phyloP scores from a whole-genome alignment of 2,329 filamentous ascomycete genomes.

The Pseudogymnoascus sp. region DNA sequence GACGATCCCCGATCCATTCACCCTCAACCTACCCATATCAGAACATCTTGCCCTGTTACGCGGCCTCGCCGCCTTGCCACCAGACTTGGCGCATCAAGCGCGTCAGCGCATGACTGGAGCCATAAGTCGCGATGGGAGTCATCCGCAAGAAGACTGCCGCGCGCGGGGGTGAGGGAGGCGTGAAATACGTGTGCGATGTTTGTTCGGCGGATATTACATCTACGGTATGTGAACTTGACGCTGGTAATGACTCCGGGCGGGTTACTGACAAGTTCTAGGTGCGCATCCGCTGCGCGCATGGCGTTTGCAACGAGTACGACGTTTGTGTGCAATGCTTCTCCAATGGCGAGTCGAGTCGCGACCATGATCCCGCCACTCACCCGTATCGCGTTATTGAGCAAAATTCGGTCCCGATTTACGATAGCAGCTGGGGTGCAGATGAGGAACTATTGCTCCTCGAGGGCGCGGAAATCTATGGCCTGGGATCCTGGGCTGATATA shows the following conservation, averaged over 20 bases:
- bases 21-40: background rate
- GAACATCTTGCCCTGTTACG: background rate
- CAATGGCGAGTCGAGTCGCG: conserved; percentile 68
- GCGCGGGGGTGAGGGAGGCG: conserved; percentile 75
- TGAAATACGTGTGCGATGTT: conserved; percentile 95
- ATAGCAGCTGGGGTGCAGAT: conserved; percentile 91
- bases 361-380: conserved; percentile 81
- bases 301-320: conserved; percentile 85
- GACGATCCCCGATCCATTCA: background rate
- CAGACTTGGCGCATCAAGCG: background rate
- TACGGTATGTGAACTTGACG: conserved; percentile 55
- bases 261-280: conserved; percentile 47
- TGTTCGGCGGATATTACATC: conserved; percentile 96
- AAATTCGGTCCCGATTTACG: conserved; percentile 95
- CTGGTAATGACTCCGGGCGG: background rate
- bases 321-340: conserved; percentile 94
- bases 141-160: conserved; percentile 92
- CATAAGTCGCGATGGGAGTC: conserved; percentile 61
- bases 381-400: conserved; percentile 93
- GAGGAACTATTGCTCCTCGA: conserved; percentile 91
- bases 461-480: conserved; percentile 89
- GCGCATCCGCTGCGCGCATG: conserved; percentile 83
- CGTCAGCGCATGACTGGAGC: background rate
- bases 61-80: background rate
- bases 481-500: conserved; percentile 96